Percentiles rank a stretch among this genome's conserved stretches.
Conservation (phyloP, 345 rosid species). For the Aquilaria yunnanensis region DNA sequence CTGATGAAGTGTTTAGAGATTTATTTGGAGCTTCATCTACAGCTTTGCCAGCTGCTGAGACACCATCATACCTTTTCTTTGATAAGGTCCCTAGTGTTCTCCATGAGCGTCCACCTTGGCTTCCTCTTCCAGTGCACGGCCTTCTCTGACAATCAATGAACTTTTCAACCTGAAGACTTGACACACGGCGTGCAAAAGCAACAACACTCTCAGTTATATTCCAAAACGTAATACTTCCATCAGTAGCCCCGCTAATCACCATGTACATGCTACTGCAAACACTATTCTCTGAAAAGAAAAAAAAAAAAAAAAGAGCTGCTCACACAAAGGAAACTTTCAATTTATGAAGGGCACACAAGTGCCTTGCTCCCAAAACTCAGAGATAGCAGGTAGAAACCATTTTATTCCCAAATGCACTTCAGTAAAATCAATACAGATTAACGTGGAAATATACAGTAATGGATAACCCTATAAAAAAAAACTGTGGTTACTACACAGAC, state of each 20-base stretch:
- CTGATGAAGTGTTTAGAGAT: slow-evolving; percentile 13
- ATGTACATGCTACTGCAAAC: slow-evolving; percentile 38
- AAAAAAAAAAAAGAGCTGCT: slow-evolving; percentile 2
- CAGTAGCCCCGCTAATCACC: slow-evolving; percentile 84
- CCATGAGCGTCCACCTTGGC: slow-evolving; percentile 94
- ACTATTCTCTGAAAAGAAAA: slow-evolving; percentile 37
- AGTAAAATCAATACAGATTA: too few species aligned
- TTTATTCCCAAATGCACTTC: too few species aligned
- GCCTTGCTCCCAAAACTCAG: too few species aligned
- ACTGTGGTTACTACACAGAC: too few species aligned
- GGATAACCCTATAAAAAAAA: too few species aligned
- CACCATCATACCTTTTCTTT: slow-evolving; percentile 20
- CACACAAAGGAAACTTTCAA: too few species aligned
- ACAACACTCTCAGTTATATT: slow-evolving; percentile 61
- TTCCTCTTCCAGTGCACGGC: slow-evolving; percentile 93
- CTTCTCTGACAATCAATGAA: slow-evolving; percentile 59
- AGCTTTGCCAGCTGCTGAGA: slow-evolving; percentile 13
- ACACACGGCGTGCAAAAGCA: slow-evolving; percentile 56
- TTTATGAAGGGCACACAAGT: too few species aligned
- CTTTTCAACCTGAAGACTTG: slow-evolving; percentile 43
- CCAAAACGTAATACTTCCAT: slow-evolving; percentile 94
- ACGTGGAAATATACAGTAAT: too few species aligned
- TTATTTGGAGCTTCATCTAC: slow-evolving; percentile 13
- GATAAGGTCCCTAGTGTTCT: slow-evolving; percentile 31
- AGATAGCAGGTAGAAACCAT: too few species aligned